These are phyloP conservation scores for fission yeast (Schizosaccharomyces pombe) DNA, from an alignment of 805 yeast species.

Conservation along the genomic window DNA sequence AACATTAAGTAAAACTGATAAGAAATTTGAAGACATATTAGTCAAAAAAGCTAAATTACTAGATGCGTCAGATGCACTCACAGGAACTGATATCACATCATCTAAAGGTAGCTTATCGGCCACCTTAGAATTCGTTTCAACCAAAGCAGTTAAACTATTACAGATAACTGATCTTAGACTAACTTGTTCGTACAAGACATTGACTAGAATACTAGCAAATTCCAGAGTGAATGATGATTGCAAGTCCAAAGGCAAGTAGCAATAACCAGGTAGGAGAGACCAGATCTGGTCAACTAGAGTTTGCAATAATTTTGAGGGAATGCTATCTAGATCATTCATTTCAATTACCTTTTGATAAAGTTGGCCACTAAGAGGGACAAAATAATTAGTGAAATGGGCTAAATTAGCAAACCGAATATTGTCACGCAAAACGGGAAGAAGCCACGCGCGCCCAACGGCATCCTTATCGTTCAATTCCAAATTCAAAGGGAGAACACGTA, in stretches of 20 bases:
- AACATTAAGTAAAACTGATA: slow-evolving; percentile 77
- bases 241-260: slow-evolving; percentile 66
- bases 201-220: slow-evolving; percentile 59
- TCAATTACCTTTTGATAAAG: slow-evolving; percentile 13
- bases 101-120: slow-evolving; percentile 32
- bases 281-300: slow-evolving; percentile 81
- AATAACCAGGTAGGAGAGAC: slow-evolving; percentile 73
- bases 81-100: slow-evolving; percentile 17
- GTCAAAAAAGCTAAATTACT: slow-evolving; percentile 40
- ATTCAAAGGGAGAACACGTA: slow-evolving; percentile 56
- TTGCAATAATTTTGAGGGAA: slow-evolving; percentile 53
- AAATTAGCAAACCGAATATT: slow-evolving; percentile 51
- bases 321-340: slow-evolving; percentile 14
- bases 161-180: slow-evolving; percentile 64
- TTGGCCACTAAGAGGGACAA: slow-evolving; percentile 35
- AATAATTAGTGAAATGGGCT: slow-evolving; percentile 33
- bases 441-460: slow-evolving; percentile 77
- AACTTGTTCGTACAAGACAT: slow-evolving; percentile 47
- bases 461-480: slow-evolving; percentile 20
- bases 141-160: slow-evolving; percentile 52
- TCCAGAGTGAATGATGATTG: slow-evolving; percentile 37
- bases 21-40: slow-evolving; percentile 38
- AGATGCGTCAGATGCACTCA: slow-evolving; percentile 20
- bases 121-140: slow-evolving; percentile 34
- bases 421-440: slow-evolving; percentile 75